phyloP scores from a whole-genome alignment of 257 asterid genomes.

The Solanum chmielewskii region DNA sequence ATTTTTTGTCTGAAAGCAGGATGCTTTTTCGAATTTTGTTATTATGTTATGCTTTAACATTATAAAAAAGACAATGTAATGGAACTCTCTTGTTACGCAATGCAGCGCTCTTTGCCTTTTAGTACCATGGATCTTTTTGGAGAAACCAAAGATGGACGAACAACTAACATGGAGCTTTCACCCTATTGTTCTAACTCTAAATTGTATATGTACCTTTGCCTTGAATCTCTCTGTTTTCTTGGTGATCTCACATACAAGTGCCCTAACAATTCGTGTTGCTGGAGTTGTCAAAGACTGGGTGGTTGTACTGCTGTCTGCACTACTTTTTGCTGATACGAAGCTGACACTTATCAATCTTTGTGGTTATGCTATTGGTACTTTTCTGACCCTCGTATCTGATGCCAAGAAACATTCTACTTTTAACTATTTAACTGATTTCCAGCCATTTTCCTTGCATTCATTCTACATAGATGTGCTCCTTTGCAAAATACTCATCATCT shows the following conservation, averaged over 20 bases:
- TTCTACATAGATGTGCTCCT: background rate
- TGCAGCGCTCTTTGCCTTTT: constrained; percentile 94
- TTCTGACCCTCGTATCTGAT: background rate
- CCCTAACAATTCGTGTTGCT: constrained; percentile 97
- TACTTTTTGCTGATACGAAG: constrained; percentile 84
- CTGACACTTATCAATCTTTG: constrained; percentile 71
- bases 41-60: background rate
- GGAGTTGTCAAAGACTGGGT: constrained; percentile 99
- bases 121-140: constrained; percentile 91
- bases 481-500: background rate
- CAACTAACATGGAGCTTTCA: constrained; percentile 63
- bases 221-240: constrained; percentile 96
- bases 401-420: background rate
- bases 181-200: constrained; percentile 54
- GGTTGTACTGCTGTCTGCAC: constrained; percentile 86
- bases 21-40: background rate
- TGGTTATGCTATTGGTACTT: constrained; percentile 89
- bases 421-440: background rate
- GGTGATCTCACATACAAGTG: constrained; percentile 93
- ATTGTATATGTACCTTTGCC: constrained; percentile 88
- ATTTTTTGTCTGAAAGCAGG: background rate
- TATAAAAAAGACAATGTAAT: background rate
- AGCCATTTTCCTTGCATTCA: background rate
- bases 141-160: constrained; percentile 84
- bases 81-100: background rate